A percentile compares a stretch with the other conserved stretches of the same genome.
These are phyloP conservation scores for Sporothrix schenckii DNA, from an alignment of 2,329 filamentous ascomycete genomes.

Conservation along the genomic window DNA sequence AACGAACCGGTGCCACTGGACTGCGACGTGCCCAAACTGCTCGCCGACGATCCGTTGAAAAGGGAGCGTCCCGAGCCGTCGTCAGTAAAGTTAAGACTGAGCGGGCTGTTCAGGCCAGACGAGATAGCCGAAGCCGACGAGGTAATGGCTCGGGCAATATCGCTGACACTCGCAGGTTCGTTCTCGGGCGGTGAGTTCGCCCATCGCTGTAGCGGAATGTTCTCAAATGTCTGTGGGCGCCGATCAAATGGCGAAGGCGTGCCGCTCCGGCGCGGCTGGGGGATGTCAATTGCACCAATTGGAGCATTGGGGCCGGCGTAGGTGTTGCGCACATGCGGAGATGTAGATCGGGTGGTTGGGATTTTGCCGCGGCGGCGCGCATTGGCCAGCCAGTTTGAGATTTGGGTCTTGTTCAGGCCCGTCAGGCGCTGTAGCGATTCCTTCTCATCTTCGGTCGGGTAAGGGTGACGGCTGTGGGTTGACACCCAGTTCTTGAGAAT, in stretches of 20 bases:
- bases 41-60: conserved; percentile 62
- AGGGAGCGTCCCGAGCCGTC: conserved; percentile 63
- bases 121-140: conserved; percentile 54
- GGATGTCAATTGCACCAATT: conserved; percentile 70
- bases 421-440: conserved; percentile 76
- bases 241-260: conserved; percentile 51
- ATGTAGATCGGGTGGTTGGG: conserved; percentile 66
- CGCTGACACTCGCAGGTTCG: conserved; percentile 62
- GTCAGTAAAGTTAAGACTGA: conserved; percentile 61
- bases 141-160: conserved; percentile 61
- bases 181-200: conserved; percentile 62
- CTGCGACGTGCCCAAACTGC: conserved; percentile 63
- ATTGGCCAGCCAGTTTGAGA: conserved; percentile 91
- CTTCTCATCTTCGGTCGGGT: conserved; percentile 86
- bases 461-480: conserved; percentile 78
- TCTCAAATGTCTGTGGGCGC: conserved; percentile 44
- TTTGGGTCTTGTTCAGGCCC: conserved; percentile 79
- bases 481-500: conserved; percentile 84
- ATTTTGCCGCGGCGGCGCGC: conserved; percentile 81
- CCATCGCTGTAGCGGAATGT: conserved; percentile 62
- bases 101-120: conserved; percentile 61
- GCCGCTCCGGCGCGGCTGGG: conserved; percentile 54
- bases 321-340: conserved; percentile 66
- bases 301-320: conserved; percentile 48
- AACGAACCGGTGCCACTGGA: conserved; percentile 60